Evolutionary conservation across 2,329 filamentous ascomycete species (phyloP).

Genomic region (Dactylellina leptospora): DNA sequence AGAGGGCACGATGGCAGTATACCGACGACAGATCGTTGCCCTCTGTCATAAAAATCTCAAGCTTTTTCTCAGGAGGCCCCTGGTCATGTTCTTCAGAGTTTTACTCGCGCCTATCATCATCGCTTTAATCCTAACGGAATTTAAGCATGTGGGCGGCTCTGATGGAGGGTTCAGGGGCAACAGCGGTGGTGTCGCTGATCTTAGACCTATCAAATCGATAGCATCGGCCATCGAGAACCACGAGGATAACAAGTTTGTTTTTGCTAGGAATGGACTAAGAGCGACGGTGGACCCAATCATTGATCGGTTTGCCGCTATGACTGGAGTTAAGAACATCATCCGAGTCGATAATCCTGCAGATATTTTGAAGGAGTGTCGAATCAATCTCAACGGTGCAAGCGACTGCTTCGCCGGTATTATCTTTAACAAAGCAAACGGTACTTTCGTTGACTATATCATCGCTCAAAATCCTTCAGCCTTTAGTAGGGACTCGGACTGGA

Average conservation of each 20-base stretch:
- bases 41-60: constrained; percentile 51
- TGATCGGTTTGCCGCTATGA: constrained; percentile 32
- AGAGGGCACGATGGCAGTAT: constrained; percentile 31
- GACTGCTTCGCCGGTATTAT: constrained; percentile 76
- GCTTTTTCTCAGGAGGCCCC: constrained; percentile 43
- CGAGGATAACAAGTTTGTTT: constrained; percentile 70
- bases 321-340: constrained; percentile 16
- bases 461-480: constrained; percentile 77
- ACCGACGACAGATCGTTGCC: constrained; percentile 32
- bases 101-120: constrained; percentile 35
- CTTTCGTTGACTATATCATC: constrained; percentile 86
- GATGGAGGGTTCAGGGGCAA: constrained; percentile 12
- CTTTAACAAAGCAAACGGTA: constrained; percentile 68
- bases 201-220: constrained; percentile 71
- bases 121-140: constrained; percentile 19
- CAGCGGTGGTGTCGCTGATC: constrained; percentile 37
- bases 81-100: constrained; percentile 45
- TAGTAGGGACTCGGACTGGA: constrained; percentile 56
- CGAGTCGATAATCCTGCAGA: constrained; percentile 59
- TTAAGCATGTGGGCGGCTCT: constrained; percentile 34
- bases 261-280: constrained; percentile 76
- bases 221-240: constrained; percentile 62
- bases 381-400: constrained; percentile 72
- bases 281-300: constrained; percentile 55
- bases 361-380: constrained; percentile 71